These are phyloP conservation scores for Nothophoma quercina DNA, from an alignment of 2,329 filamentous ascomycete species.

Conservation along the genomic window DNA sequence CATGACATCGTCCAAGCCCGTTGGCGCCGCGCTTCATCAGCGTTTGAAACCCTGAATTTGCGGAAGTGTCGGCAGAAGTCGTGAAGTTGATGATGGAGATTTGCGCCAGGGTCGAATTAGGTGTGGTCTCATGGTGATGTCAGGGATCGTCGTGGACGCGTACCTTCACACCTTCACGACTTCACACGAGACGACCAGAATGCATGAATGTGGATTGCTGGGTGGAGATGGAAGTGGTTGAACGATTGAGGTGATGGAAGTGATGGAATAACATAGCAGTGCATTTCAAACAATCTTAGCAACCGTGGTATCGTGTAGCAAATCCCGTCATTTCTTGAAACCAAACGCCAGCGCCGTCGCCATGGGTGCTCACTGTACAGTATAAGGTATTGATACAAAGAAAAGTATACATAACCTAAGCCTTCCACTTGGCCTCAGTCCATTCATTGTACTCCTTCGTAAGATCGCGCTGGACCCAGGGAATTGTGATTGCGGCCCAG, in stretches of 20 bases:
- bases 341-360: constrained; percentile 14
- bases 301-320: constrained; percentile 12
- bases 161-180: not conserved
- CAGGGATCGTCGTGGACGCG: constrained; percentile 12
- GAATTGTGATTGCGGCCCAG: constrained; percentile 56
- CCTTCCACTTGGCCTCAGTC: constrained; percentile 49
- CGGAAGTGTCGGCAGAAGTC: not conserved
- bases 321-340: not conserved
- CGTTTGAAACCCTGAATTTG: not conserved
- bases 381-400: constrained; percentile 8
- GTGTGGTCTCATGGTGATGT: constrained; percentile 14
- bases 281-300: constrained; percentile 11
- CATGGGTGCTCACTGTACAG: constrained; percentile 6
- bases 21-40: not conserved
- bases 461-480: constrained; percentile 53
- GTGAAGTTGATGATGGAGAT: not conserved
- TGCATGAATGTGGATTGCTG: too few species aligned
- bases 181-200: not conserved
- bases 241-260: too few species aligned
- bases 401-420: constrained; percentile 24
- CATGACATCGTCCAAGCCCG: constrained; percentile 1
- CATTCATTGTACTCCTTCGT: constrained; percentile 46
- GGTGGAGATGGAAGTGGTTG: too few species aligned
- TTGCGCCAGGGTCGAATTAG: constrained; percentile 2
- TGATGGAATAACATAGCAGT: not conserved